phyloP scores from a whole-genome alignment of 257 asterid species.

The Solanum piurae region DNA sequence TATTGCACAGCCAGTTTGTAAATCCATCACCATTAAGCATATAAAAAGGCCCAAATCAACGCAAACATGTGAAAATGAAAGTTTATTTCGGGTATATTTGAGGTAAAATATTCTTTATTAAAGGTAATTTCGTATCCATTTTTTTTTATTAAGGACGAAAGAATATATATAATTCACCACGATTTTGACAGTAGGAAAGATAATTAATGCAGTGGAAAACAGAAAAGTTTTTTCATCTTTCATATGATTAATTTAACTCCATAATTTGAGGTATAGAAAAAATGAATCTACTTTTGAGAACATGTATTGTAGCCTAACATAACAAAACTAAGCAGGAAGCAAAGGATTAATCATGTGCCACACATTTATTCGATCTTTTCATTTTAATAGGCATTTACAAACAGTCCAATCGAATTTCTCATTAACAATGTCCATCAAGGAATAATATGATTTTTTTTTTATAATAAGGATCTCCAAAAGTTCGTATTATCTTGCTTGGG shows the following conservation, averaged over 20 bases:
- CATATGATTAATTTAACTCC: too few species aligned
- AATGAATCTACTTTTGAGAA: background rate
- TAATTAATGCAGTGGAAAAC: background rate
- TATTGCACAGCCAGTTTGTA: background rate
- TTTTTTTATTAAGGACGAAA: too few species aligned
- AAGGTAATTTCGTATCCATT: too few species aligned
- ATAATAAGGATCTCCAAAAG: background rate
- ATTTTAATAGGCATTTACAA: background rate
- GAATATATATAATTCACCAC: too few species aligned
- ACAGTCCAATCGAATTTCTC: background rate
- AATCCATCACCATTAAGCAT: background rate
- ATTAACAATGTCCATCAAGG: background rate
- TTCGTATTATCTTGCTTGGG: background rate
- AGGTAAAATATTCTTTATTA: too few species aligned
- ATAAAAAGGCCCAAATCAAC: background rate
- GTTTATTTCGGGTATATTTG: background rate
- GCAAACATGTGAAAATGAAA: background rate
- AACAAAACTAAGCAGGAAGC: background rate
- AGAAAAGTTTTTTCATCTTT: background rate
- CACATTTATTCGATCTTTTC: background rate
- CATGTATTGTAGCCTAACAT: background rate
- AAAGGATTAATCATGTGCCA: background rate
- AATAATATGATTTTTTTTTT: background rate
- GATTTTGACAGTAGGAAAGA: background rate
- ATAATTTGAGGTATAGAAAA: background rate